Conservation (phyloP, 768 basidiomycete genomes). For the Auricularia sp. region DNA sequence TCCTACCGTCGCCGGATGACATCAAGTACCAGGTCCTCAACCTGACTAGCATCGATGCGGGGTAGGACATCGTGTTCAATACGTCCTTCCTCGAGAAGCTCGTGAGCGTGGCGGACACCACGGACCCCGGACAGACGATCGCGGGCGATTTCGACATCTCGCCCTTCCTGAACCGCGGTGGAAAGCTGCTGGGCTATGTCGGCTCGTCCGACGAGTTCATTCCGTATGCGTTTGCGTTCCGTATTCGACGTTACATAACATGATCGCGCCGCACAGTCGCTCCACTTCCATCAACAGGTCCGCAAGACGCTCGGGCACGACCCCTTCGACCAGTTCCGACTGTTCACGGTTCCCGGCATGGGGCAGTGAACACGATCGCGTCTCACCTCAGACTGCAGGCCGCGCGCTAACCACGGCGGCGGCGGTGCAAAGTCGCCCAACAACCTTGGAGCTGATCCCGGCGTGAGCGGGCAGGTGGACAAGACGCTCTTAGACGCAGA, state of each 20-base stretch:
- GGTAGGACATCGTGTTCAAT: neutral
- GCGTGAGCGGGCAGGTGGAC: neutral
- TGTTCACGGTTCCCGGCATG: neutral
- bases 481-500: neutral
- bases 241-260: neutral
- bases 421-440: neutral
- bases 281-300: neutral
- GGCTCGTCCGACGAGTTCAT: neutral
- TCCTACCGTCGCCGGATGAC: neutral
- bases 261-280: neutral
- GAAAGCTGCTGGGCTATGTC: neutral
- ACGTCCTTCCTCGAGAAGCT: neutral
- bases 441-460: neutral
- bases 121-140: neutral
- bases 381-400: neutral
- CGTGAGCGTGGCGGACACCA: neutral
- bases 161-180: neutral
- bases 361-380: neutral
- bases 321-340: neutral
- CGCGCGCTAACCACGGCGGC: neutral
- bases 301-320: neutral
- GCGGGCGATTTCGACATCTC: neutral
- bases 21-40: neutral
- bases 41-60: neutral
- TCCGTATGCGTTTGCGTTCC: neutral